Base-by-base conservation (phyloP, 805 yeast genomes). In the Zygosaccharomyces pseudorouxii region DNA sequence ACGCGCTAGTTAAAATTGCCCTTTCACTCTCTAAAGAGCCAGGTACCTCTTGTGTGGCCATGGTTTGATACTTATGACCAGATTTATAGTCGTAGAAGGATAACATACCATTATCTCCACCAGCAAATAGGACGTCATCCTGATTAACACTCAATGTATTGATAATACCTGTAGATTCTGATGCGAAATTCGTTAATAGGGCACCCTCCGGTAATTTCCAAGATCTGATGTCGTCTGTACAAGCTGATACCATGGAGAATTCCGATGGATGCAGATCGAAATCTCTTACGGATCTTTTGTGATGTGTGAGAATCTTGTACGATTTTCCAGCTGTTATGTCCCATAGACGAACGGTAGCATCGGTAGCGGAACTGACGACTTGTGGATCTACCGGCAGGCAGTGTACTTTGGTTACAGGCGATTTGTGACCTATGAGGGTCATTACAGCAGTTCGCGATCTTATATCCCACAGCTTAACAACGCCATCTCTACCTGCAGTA, bases 401-500 rank as follows among this genome's bases (percentile, higher is more conserved):
- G 31, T 71, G 72, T 1, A 93, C 84, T 43, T 82, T 73, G 47
- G 84, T 83, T 4, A 93, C 79, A 12, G 93, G 84, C 36, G 79
- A 77, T 52, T 80, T 77, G 66, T 93, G 99, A 0, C 98, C 98
- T 2, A 82, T 72, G 33, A 93, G 70, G 0, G 85, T 85, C 75
- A 84, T 83, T 0, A 86, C 83, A 12, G 90, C 82, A 2, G 77
- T 68, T 41, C 89, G 73, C 0, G 95, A 79, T 50, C 99, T 75
- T 48, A 93, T 83, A 66, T 93, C 99, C 99, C 99, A 93, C 4
- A 89, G 84, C 46, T 95, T 73, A 0, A 89, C 84, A 0, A 87
- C 84, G 4, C 88, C 76, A 65, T 93, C 99, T 50, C 96, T 71
- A 18, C 97, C 95, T 4, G 89, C 99, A 3, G 95, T 85, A 7